These are phyloP conservation scores for Penicillium expansum DNA, from an alignment of 2,329 filamentous ascomycete species.

Conservation along the genomic window DNA sequence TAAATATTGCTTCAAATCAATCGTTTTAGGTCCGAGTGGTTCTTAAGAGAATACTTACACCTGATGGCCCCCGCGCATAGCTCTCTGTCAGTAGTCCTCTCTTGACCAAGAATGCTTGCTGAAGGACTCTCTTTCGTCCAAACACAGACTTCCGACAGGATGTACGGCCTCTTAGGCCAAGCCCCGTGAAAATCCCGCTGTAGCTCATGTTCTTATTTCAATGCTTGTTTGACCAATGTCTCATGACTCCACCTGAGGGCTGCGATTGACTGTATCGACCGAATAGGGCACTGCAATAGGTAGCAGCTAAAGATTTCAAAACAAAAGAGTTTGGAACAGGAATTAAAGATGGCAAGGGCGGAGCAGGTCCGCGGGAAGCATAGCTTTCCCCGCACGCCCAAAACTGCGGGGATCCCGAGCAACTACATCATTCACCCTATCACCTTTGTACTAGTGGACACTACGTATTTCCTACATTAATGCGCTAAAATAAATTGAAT, in stretches of 20 bases:
- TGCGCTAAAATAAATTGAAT: background rate
- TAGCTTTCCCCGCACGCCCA: conserved; percentile 11
- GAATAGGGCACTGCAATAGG: background rate
- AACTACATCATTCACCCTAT: background rate
- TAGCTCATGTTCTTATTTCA: conserved; percentile 16
- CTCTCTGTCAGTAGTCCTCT: conserved; percentile 24
- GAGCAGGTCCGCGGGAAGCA: background rate
- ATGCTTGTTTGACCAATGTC: background rate
- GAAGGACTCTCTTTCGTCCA: background rate
- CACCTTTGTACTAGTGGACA: background rate
- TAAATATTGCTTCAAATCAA: background rate
- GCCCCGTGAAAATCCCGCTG: conserved; percentile 1
- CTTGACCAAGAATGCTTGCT: background rate
- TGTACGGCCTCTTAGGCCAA: conserved; percentile 2
- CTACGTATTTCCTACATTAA: background rate
- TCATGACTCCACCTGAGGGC: conserved; percentile 5
- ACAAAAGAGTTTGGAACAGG: background rate
- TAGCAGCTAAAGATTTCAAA: too few species aligned
- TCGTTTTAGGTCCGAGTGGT: background rate
- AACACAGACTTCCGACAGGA: background rate
- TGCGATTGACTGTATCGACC: background rate
- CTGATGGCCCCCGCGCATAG: conserved; percentile 25
- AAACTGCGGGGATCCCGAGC: conserved; percentile 10
- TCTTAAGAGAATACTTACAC: conserved; percentile 14
- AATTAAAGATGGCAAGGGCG: background rate